These are phyloP conservation scores for Calophaca sinica DNA, from an alignment of 306 rosid species.

Conservation along the genomic window DNA sequence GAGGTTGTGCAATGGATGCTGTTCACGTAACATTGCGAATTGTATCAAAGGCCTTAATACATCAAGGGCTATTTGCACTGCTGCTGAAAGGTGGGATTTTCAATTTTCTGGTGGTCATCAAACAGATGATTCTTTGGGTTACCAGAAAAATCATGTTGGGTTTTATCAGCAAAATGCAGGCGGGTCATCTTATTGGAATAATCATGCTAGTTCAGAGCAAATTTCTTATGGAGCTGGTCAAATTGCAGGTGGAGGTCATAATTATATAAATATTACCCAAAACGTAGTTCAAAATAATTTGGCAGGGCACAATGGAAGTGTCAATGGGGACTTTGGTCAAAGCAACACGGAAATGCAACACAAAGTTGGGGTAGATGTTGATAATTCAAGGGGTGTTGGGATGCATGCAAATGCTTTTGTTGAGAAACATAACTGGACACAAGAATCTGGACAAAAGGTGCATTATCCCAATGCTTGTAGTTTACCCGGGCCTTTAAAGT, in stretches of 20 bases:
- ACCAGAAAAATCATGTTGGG: slow-evolving; percentile 46
- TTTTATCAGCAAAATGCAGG: slow-evolving; percentile 32
- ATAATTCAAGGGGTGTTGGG: slow-evolving; percentile 27
- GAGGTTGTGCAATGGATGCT: slow-evolving; percentile 28
- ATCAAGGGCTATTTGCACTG: slow-evolving; percentile 50
- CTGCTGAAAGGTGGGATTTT: slow-evolving; percentile 54
- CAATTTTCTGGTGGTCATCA: slow-evolving; percentile 42
- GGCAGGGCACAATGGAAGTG: slow-evolving; percentile 14
- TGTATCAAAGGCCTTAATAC: slow-evolving; percentile 38
- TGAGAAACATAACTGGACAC: slow-evolving; percentile 42
- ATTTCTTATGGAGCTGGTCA: slow-evolving; percentile 1
- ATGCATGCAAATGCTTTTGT: slow-evolving; percentile 34
- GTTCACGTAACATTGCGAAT: slow-evolving; percentile 4
- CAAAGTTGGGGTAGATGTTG: slow-evolving; percentile 34
- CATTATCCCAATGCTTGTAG: slow-evolving; percentile 41
- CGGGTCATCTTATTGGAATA: slow-evolving; percentile 35
- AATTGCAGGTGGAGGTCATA: not conserved
- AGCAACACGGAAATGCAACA: slow-evolving; percentile 33
- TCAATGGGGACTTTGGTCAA: slow-evolving; percentile 21
- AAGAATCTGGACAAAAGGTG: slow-evolving; percentile 42
- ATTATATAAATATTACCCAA: not conserved
- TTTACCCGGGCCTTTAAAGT: slow-evolving; percentile 47
- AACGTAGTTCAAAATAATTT: slow-evolving; percentile 15
- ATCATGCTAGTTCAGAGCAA: slow-evolving; percentile 10
- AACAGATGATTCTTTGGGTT: slow-evolving; percentile 42